phyloP scores from a whole-genome alignment of 83 land plant genomes.

The Larix sibirica region DNA sequence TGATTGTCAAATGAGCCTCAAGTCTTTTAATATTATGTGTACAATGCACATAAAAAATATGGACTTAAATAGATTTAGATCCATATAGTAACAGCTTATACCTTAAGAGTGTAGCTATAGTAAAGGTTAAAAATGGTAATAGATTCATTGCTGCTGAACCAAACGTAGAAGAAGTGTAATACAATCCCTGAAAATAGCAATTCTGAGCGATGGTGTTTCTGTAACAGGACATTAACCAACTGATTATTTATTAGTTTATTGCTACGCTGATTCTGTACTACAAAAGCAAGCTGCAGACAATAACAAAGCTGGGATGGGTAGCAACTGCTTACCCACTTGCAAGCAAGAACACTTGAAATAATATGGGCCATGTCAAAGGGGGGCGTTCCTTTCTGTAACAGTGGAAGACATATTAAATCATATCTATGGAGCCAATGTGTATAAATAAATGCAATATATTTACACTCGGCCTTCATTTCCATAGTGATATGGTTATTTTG shows the following conservation, averaged over 20 bases:
- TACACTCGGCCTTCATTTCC: too few relatives aligned
- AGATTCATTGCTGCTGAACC: neutral
- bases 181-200: neutral
- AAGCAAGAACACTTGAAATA: neutral
- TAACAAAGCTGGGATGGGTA: too few relatives aligned
- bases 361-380: neutral
- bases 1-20: too few relatives aligned
- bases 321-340: neutral
- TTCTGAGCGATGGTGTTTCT: neutral
- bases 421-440: neutral
- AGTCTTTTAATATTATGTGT: too few relatives aligned
- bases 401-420: neutral
- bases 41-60: too few relatives aligned
- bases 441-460: too few relatives aligned
- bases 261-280: neutral
- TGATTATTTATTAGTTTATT: too few relatives aligned
- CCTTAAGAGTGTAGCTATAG: neutral
- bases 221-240: neutral
- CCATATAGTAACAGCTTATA: neutral
- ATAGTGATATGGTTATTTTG: too few relatives aligned
- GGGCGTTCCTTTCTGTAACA: neutral
- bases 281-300: too few relatives aligned
- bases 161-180: slow-evolving; percentile 8
- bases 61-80: too few relatives aligned
- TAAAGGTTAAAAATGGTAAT: neutral